phyloP scores from a whole-genome alignment of 179 eudicot species.

The Amaranthus tricolor region DNA sequence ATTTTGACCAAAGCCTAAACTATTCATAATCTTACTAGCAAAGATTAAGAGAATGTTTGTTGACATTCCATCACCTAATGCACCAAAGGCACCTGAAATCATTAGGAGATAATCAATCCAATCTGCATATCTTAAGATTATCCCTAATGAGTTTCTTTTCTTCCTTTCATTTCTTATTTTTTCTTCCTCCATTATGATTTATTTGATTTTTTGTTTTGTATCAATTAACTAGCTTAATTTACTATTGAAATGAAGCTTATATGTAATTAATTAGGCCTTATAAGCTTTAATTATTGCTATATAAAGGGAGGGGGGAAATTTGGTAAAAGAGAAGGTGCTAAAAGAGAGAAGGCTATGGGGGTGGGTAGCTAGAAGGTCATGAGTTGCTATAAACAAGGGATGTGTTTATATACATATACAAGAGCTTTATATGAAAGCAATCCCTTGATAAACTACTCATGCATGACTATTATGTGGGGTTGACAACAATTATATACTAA shows the following conservation, averaged over 20 bases:
- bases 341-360: not conserved
- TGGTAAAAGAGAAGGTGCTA: not conserved
- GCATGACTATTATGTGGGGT: constrained; percentile 7
- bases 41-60: constrained; percentile 66
- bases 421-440: constrained; percentile 11
- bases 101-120: constrained; percentile 59
- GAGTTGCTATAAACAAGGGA: constrained; percentile 4
- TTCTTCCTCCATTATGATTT: not conserved
- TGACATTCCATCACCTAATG: constrained; percentile 93
- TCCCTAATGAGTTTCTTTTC: constrained; percentile 24
- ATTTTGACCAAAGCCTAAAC: constrained; percentile 62
- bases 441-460: not conserved
- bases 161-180: constrained; percentile 10
- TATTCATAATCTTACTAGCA: constrained; percentile 74
- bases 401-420: not conserved
- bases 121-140: constrained; percentile 67
- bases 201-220: not conserved
- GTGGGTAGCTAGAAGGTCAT: not conserved
- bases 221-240: not conserved
- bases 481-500: not conserved
- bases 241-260: not conserved
- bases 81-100: constrained; percentile 73
- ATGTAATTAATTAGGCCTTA: not conserved
- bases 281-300: not conserved
- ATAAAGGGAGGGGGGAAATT: not conserved